Base-by-base conservation (phyloP, 2,329 filamentous ascomycete genomes). In the Talaromyces sp. region DNA sequence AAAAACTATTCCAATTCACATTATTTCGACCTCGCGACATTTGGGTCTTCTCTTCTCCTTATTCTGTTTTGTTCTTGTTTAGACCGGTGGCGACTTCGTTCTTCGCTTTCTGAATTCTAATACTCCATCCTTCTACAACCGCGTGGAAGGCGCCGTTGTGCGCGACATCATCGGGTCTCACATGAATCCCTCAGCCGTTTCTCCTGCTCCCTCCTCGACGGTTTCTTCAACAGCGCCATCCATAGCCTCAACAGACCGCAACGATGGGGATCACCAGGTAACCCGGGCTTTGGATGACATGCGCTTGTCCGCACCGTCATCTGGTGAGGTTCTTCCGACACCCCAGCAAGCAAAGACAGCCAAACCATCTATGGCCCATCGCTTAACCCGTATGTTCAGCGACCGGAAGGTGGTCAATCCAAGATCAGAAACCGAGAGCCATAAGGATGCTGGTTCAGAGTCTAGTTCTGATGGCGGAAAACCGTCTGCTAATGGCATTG, bases 321-420 rank as follows among this genome's bases (percentile, higher is more conserved):
- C 73, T 61, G 73, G 73, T 63, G 69, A 71, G 55, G 63, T 63
- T 22, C 66, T 70, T 56, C 66, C 73, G 61, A 48, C 64, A 21
- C 70, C 63, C 60, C 64, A 46, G 60, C 61, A 63, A 48, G 61
- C 66, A 15, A 75, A 75, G 60, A 64, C 67, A 7, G 65, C 68
- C 35, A 77, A 68, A 65, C 65, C 73, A 19, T 77, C 73, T 25
- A 78, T 78, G 75, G 70, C 75, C 51, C 66, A 71, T 62, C 75
- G 75, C 51, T 65, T 78, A 48, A 75, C 76, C 17, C 76, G 76
- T 61, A 78, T 78, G 74, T 78, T 78, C 63, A 72, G 73, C 22
- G 68, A 72, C n/a, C 73, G 73, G 13, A 75, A 72, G 61, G 63
- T 66, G 17, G 63, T 65, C 21, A 64, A 67, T 5, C 63, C 67